Evolutionary conservation across 768 basidiomycete genomes (phyloP).

Genomic region (Royoungia palumana): DNA sequence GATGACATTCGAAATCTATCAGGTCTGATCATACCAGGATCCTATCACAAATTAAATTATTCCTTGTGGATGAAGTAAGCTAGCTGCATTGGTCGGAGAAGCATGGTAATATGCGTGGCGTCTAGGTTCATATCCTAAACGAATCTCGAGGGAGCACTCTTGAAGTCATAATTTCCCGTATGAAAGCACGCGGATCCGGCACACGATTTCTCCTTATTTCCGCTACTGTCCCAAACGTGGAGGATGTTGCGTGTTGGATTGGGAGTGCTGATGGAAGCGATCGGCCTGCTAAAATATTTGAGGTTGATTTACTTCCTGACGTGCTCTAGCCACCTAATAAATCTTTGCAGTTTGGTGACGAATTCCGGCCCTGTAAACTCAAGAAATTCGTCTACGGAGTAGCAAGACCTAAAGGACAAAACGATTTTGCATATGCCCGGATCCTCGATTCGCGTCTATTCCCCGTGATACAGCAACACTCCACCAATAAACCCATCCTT

Average conservation of each 20-base stretch:
- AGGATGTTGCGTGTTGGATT: conserved; percentile 89
- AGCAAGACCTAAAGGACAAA: conserved; percentile 55
- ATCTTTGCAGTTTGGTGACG: conserved; percentile 77
- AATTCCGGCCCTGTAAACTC: conserved; percentile 84
- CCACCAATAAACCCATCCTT: conserved; percentile 78
- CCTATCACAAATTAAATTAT: conserved; percentile 68
- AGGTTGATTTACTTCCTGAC: conserved; percentile 41
- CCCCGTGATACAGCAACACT: conserved; percentile 65
- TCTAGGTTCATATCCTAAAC: conserved; percentile 86
- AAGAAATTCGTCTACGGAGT: conserved; percentile 71
- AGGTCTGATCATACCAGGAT: conserved; percentile 66
- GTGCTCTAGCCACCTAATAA: background rate
- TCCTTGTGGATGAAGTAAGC: conserved; percentile 87
- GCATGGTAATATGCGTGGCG: background rate
- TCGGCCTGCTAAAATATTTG: conserved; percentile 58
- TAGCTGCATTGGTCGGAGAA: background rate
- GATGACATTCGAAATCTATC: conserved; percentile 6
- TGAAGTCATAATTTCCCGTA: conserved; percentile 92
- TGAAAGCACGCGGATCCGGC: conserved; percentile 69
- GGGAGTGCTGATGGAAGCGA: conserved; percentile 39
- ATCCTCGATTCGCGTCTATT: conserved; percentile 74
- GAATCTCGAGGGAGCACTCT: conserved; percentile 89
- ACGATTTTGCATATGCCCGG: conserved; percentile 76
- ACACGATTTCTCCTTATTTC: conserved; percentile 89
- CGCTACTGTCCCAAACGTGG: conserved; percentile 91